A percentile compares a stretch with the other conserved stretches of the same genome.
phyloP scores from a whole-genome alignment of 1,284 basidiomycete species.

The Malassezia brasiliensis region DNA sequence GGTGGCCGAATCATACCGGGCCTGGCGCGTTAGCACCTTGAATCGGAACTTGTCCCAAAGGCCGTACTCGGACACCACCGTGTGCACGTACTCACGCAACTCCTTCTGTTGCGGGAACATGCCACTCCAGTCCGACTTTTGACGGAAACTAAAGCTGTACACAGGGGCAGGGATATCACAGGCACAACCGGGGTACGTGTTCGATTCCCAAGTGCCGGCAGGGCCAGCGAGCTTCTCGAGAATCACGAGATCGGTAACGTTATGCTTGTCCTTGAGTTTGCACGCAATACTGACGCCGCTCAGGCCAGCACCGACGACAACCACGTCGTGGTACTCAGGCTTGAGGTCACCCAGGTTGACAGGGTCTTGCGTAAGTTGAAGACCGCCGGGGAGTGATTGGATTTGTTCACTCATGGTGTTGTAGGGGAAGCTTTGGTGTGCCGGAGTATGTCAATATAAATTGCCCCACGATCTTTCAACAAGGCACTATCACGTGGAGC shows the following conservation, averaged over 20 bases:
- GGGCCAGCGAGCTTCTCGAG: slow-evolving; percentile 25
- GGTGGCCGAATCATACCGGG: slow-evolving; percentile 33
- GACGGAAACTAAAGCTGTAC: slow-evolving; percentile 43
- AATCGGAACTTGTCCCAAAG: slow-evolving; percentile 30
- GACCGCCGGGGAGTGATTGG: slow-evolving; percentile 1
- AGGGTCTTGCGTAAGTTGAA: slow-evolving; percentile 14
- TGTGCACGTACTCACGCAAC: slow-evolving; percentile 31
- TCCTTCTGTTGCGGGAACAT: slow-evolving; percentile 36
- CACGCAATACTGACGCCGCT: slow-evolving; percentile 35
- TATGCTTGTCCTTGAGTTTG: slow-evolving; percentile 31
- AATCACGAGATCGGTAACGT: slow-evolving; percentile 32
- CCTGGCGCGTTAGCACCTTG: slow-evolving; percentile 29
- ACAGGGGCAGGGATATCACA: slow-evolving; percentile 45
- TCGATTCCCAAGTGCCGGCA: slow-evolving; percentile 34
- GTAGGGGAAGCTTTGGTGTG: too few species aligned
- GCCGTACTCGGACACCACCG: slow-evolving; percentile 31
- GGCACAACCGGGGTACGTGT: slow-evolving; percentile 37
- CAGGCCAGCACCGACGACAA: slow-evolving; percentile 41
- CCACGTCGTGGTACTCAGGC: slow-evolving; percentile 38
- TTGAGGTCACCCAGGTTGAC: slow-evolving; percentile 13
- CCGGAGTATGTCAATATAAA: too few species aligned
- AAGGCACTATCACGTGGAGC: too few species aligned
- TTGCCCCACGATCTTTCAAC: not conserved
- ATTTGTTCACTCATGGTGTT: not conserved
- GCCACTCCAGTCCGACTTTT: slow-evolving; percentile 38